Conservation (phyloP, 2,329 filamentous ascomycete species). For the Lachnellula cervina region DNA sequence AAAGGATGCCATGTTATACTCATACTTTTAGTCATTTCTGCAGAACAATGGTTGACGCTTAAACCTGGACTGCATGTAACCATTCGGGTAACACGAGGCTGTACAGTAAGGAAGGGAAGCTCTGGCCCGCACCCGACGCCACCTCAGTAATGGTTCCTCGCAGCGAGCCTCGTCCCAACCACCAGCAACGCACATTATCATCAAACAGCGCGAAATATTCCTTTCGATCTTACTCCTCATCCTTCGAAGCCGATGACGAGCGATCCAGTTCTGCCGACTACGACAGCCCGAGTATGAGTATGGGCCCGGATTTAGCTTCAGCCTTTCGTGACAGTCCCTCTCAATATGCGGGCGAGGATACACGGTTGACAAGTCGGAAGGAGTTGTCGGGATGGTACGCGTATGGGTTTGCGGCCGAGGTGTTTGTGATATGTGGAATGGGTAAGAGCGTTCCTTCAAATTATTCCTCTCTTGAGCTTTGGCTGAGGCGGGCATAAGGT, state of each 20-base stretch:
- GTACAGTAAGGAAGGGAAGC: neutral
- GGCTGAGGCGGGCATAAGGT: neutral
- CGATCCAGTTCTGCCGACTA: constrained; percentile 40
- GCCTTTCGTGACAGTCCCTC: constrained; percentile 32
- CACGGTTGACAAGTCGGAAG: constrained; percentile 76
- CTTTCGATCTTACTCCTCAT: constrained; percentile 52
- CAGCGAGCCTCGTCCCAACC: constrained; percentile 17
- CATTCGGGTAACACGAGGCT: constrained; percentile 18
- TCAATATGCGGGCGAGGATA: constrained; percentile 77
- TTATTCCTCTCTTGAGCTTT: neutral
- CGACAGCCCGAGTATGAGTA: constrained; percentile 18
- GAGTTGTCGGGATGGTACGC: constrained; percentile 94
- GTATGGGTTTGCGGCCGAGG: constrained; percentile 94
- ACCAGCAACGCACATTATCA: constrained; percentile 24
- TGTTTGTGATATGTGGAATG: constrained; percentile 87
- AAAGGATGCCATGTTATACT: no score
- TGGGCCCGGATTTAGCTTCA: constrained; percentile 34
- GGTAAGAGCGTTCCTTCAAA: constrained; percentile 46
- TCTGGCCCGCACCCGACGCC: constrained; percentile 9
- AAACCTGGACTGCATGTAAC: neutral
- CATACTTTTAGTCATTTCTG: neutral
- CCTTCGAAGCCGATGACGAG: constrained; percentile 68
- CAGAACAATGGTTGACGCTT: constrained; percentile 8
- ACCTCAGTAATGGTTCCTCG: constrained; percentile 24
- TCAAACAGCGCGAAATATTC: constrained; percentile 45